Conservation (phyloP, 345 rosid species). For the Iberis pinnata region DNA sequence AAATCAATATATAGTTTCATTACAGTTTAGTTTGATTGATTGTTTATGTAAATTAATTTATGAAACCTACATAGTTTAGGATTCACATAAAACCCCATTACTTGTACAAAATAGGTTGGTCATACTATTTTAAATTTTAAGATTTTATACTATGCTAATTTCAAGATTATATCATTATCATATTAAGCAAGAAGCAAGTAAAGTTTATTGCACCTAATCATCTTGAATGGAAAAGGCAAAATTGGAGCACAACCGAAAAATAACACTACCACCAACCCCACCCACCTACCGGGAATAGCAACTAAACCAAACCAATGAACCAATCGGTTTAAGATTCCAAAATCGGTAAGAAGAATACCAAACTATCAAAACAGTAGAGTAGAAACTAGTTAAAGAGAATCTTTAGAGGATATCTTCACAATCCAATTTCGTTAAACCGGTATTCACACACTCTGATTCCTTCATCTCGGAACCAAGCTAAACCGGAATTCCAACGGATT, state of each 20-base stretch:
- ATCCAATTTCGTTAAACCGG: background rate
- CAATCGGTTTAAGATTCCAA: conserved; percentile 5
- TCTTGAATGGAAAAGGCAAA: conserved; percentile 28
- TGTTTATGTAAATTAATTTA: too few relatives aligned
- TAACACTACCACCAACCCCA: conserved; percentile 32
- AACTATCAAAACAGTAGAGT: too few relatives aligned
- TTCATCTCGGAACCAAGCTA: conserved; percentile 1
- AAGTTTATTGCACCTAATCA: conserved; percentile 34
- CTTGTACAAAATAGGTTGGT: too few relatives aligned
- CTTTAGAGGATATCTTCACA: background rate
- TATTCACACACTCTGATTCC: background rate
- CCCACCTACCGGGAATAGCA: conserved; percentile 20
- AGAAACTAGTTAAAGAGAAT: too few relatives aligned
- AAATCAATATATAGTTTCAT: conserved; percentile 20
- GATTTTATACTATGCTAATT: too few relatives aligned
- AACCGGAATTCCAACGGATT: conserved; percentile 11
- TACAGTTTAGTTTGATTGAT: background rate
- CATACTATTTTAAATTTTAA: too few relatives aligned
- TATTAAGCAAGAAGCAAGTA: too few relatives aligned
- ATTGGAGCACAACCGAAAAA: conserved; percentile 23
- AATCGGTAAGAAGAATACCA: too few relatives aligned
- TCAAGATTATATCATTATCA: too few relatives aligned
- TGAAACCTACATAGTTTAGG: too few relatives aligned
- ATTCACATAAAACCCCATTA: too few relatives aligned
- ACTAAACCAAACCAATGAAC: conserved; percentile 12